phyloP scores from a whole-genome alignment of 78 protist genomes.

The Dictyostelium citrinum region DNA sequence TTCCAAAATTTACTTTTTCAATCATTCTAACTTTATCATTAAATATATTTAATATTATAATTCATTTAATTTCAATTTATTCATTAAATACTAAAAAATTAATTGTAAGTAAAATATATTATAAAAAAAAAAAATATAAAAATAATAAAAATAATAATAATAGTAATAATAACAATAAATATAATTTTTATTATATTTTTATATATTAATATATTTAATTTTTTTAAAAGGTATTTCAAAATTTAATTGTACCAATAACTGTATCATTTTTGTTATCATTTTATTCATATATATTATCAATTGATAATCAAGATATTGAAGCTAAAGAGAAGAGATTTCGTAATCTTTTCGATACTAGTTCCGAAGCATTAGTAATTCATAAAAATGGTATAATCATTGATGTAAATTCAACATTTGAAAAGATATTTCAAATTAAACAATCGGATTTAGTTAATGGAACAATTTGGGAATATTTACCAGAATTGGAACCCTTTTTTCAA shows the following conservation, averaged over 20 bases:
- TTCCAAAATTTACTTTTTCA: slow-evolving; percentile 20
- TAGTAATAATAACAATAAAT: too few species aligned
- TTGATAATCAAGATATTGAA: slow-evolving; percentile 28
- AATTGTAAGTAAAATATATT: background rate
- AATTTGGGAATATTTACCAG: slow-evolving; percentile 72
- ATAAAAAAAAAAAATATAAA: too few species aligned
- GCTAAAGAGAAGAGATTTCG: slow-evolving; percentile 43
- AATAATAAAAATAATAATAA: too few species aligned
- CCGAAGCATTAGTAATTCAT: slow-evolving; percentile 49
- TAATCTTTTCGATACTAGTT: slow-evolving; percentile 44
- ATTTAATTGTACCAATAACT: slow-evolving; percentile 15
- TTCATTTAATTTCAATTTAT: slow-evolving; percentile 3
- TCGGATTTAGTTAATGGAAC: background rate
- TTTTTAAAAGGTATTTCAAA: slow-evolving; percentile 24
- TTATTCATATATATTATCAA: slow-evolving; percentile 6
- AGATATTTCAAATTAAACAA: slow-evolving; percentile 40
- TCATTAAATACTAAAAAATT: background rate
- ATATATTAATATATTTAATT: background rate
- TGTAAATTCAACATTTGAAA: slow-evolving; percentile 65
- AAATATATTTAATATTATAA: background rate
- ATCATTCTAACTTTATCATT: background rate
- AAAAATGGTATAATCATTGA: slow-evolving; percentile 47
- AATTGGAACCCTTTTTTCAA: slow-evolving; percentile 2
- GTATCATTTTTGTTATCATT: slow-evolving; percentile 23
- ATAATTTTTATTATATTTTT: background rate